Percentiles rank a stretch among this genome's conserved stretches.
phyloP scores from a whole-genome alignment of 2,329 filamentous ascomycete genomes.

The Colletotrichum siamense region DNA sequence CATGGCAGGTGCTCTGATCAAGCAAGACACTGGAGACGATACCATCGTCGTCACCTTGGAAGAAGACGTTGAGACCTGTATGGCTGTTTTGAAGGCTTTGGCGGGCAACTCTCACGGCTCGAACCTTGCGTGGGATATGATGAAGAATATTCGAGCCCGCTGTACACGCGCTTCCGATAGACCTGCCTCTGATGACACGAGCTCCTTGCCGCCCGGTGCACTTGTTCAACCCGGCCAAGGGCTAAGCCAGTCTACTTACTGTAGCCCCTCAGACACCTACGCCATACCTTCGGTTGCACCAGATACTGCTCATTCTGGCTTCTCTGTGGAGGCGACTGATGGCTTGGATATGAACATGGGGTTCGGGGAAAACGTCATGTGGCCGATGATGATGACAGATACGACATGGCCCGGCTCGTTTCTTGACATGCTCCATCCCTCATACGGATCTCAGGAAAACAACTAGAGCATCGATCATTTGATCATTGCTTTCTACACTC shows the following conservation, averaged over 20 bases:
- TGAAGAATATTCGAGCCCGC: neutral
- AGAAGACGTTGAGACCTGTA: neutral
- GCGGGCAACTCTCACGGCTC: neutral
- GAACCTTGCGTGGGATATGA: neutral
- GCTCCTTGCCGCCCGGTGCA: fast-evolving
- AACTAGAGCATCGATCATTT: neutral
- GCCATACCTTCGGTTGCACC: fast-evolving
- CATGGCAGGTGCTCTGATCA: neutral
- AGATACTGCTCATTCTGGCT: fast-evolving
- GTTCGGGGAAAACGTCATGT: neutral
- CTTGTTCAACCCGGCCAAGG: neutral
- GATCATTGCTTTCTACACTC: neutral
- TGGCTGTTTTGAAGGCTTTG: neutral
- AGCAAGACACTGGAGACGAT: neutral
- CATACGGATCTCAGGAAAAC: neutral
- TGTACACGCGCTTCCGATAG: neutral
- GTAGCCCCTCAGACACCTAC: neutral
- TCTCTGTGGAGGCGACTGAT: fast-evolving
- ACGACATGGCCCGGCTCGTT: neutral
- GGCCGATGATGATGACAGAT: neutral
- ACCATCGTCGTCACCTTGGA: neutral
- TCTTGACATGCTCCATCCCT: fast-evolving
- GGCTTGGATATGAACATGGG: neutral
- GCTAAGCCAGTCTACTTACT: neutral
- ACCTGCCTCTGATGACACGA: fast-evolving